phyloP scores from a whole-genome alignment of 352 stramenopile species.

The Phytopythium mirpurense region DNA sequence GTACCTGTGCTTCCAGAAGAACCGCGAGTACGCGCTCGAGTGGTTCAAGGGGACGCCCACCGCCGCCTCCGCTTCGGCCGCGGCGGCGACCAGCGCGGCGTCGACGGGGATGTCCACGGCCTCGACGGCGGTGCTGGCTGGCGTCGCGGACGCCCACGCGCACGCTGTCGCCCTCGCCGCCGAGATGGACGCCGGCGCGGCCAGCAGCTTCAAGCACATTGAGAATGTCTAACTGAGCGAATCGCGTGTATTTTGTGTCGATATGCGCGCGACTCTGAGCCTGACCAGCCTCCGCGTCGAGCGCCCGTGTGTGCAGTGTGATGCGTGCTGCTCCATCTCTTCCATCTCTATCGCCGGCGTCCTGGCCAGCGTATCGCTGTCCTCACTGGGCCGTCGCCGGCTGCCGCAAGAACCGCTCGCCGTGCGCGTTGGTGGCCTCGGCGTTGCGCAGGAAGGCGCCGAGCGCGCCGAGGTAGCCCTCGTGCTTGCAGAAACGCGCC shows the following conservation, averaged over 20 bases:
- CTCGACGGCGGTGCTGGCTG: constrained; percentile 13
- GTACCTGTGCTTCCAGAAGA: constrained; percentile 81
- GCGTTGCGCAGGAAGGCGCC: constrained; percentile 94
- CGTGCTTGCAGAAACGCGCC: constrained; percentile 94
- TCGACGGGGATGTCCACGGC: constrained; percentile 18
- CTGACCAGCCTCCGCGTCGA: neutral
- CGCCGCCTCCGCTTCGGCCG: constrained; percentile 17
- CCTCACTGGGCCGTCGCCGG: constrained; percentile 10
- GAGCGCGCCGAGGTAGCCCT: constrained; percentile 97
- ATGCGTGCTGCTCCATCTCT: no score
- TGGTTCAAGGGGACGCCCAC: constrained; percentile 57
- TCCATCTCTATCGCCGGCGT: no score
- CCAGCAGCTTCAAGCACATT: constrained; percentile 61
- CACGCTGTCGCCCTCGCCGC: constrained; percentile 6
- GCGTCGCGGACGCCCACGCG: constrained; percentile 13
- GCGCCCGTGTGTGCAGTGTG: no score
- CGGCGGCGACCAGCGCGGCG: constrained; percentile 17
- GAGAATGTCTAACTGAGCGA: constrained; percentile 41
- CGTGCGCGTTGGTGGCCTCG: constrained; percentile 62
- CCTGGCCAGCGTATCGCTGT: neutral
- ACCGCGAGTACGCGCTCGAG: constrained; percentile 68
- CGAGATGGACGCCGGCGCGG: constrained; percentile 25
- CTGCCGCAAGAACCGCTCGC: constrained; percentile 52
- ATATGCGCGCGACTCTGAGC: neutral
- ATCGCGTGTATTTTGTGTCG: constrained; percentile 1